phyloP scores from a whole-genome alignment of 345 rosid genomes.

The Geranium rotundifolium region DNA sequence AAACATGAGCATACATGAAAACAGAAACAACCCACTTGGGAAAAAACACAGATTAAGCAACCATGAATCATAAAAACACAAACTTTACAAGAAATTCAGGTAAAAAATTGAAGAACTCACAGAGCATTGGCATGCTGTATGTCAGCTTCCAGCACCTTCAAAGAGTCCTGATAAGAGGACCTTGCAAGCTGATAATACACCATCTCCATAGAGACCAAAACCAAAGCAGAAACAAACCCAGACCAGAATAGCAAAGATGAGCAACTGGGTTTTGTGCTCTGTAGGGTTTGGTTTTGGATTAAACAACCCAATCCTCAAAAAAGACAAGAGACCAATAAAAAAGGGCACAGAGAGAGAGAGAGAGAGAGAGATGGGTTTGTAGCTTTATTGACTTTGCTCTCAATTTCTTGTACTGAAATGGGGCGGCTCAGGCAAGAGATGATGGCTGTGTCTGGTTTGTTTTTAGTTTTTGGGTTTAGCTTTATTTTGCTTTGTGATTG shows the following conservation, averaged over 20 bases:
- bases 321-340: neutral
- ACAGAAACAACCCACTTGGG: conserved; percentile 7
- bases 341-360: neutral
- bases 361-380: too few species aligned
- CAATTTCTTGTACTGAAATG: too few species aligned
- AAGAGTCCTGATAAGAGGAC: conserved; percentile 61
- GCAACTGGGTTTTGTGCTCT: neutral
- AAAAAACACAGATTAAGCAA: conserved; percentile 7
- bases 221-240: conserved; percentile 8
- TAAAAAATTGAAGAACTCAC: conserved; percentile 32
- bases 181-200: conserved; percentile 47
- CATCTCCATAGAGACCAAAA: conserved; percentile 23
- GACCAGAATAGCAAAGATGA: too few species aligned
- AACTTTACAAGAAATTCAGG: conserved; percentile 2
- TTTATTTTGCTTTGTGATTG: neutral
- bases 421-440: neutral
- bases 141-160: conserved; percentile 75
- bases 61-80: conserved; percentile 4
- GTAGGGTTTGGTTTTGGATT: too few species aligned
- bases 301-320: conserved; percentile 14
- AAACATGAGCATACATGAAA: neutral
- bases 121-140: conserved; percentile 78
- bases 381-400: neutral
- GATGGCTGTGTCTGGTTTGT: neutral
- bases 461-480: neutral